A percentile compares a stretch with the other conserved stretches of the same genome.
phyloP scores from a whole-genome alignment of 805 yeast species.

The Metschnikowia lachancei region DNA sequence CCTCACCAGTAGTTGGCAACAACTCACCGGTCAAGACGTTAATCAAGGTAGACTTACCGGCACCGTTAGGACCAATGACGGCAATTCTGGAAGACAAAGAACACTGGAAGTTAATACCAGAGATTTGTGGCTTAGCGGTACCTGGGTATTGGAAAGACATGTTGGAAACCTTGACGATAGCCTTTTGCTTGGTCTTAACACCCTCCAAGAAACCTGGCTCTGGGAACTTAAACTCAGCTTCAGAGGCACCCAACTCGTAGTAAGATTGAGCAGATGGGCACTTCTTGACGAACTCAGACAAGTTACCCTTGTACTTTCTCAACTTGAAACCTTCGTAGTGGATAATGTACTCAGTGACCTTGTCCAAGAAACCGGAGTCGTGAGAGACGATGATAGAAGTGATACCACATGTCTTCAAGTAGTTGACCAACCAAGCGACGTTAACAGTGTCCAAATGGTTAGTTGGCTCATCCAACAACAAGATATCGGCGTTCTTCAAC shows the following conservation, averaged over 20 bases:
- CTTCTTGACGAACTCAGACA: conserved; percentile 96
- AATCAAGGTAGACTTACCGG: conserved; percentile 99
- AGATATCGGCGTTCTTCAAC: conserved; percentile 95
- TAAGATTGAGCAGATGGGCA: conserved; percentile 98
- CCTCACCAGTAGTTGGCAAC: conserved; percentile 97
- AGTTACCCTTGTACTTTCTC: conserved; percentile 99
- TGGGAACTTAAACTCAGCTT: conserved; percentile 95
- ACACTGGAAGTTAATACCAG: conserved; percentile 95
- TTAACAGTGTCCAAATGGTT: conserved; percentile 99
- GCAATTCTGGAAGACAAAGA: conserved; percentile 99
- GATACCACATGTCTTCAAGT: conserved; percentile 97
- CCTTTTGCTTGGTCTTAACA: conserved; percentile 99
- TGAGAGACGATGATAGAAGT: conserved; percentile 98
- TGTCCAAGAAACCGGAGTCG: conserved; percentile 99
- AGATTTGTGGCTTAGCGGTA: conserved; percentile 92
- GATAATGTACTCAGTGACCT: conserved; percentile 95
- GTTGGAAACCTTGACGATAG: conserved; percentile 95
- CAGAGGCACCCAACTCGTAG: conserved; percentile 98
- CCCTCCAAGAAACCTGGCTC: conserved; percentile 99
- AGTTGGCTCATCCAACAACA: conserved; percentile 98
- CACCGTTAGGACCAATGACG: conserved; percentile 99
- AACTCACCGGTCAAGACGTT: conserved; percentile 99
- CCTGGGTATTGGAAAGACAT: conserved; percentile 99
- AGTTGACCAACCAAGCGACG: conserved; percentile 99
- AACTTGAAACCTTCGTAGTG: conserved; percentile 99